These are phyloP conservation scores for Circinella minor DNA, from an alignment of 371 early-diverging fungal genomes.

Conservation along the genomic window DNA sequence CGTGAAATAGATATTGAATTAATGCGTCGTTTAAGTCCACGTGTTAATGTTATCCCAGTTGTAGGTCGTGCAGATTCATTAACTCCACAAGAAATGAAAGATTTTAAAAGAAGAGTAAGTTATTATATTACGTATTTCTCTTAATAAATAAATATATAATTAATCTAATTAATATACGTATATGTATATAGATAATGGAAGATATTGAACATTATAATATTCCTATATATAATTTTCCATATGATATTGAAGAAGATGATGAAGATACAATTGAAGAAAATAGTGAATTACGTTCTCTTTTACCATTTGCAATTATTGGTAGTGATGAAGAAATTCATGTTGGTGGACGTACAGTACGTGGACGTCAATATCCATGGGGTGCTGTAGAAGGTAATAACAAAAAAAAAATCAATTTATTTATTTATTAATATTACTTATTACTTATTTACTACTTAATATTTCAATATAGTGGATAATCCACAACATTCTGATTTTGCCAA, in stretches of 20 bases:
- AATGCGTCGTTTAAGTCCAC: constrained; percentile 90
- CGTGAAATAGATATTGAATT: constrained; percentile 98
- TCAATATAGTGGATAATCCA: constrained; percentile 69
- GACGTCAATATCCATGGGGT: constrained; percentile 99
- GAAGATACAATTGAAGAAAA: constrained; percentile 97
- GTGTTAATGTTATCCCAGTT: constrained; percentile 96
- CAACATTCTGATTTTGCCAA: constrained; percentile 98
- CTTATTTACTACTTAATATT: neutral
- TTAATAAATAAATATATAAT: neutral
- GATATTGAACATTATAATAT: constrained; percentile 92
- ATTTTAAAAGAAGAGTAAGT: constrained; percentile 82
- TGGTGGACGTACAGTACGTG: constrained; percentile 82
- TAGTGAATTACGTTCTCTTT: constrained; percentile 84
- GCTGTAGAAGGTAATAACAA: constrained; percentile 79
- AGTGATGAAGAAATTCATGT: constrained; percentile 90
- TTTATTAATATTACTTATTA: no score
- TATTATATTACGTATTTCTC: neutral
- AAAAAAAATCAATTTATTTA: no score
- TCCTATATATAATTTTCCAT: constrained; percentile 88
- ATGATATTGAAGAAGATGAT: constrained; percentile 80
- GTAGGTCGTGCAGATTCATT: constrained; percentile 81
- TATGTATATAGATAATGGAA: constrained; percentile 75
- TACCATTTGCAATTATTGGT: constrained; percentile 98
- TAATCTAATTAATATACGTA: neutral
- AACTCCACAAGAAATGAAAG: constrained; percentile 73